A percentile compares a stretch with the other conserved stretches of the same genome.
Evolutionary conservation across 768 basidiomycete genomes (phyloP).

Genomic region (Heimioporus sp.): DNA sequence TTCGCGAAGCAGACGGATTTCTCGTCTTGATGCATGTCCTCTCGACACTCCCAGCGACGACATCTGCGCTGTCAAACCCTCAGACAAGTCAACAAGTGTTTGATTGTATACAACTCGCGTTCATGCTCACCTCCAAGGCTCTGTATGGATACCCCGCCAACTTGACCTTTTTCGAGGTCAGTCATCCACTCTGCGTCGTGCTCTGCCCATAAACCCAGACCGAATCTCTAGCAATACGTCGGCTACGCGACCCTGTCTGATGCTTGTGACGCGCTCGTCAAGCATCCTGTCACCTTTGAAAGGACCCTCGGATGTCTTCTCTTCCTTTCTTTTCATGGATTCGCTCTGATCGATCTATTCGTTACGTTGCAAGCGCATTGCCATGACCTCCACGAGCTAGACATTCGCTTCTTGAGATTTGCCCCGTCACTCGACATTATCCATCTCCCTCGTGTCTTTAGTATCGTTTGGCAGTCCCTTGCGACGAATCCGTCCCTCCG

Average conservation of each 20-base stretch:
- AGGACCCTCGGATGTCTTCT: slow-evolving; percentile 67
- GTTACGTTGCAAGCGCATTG: slow-evolving; percentile 34
- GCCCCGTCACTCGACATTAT: slow-evolving; percentile 46
- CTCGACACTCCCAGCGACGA: slow-evolving; percentile 46
- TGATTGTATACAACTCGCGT: slow-evolving; percentile 58
- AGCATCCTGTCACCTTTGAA: slow-evolving; percentile 45
- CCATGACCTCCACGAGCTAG: slow-evolving; percentile 40
- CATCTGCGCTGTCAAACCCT: slow-evolving; percentile 27
- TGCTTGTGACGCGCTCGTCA: slow-evolving; percentile 54
- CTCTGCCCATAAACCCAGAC: not conserved
- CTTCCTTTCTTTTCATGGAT: slow-evolving; percentile 64
- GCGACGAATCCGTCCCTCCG: slow-evolving; percentile 42
- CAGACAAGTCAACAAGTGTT: slow-evolving; percentile 41
- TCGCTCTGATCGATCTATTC: slow-evolving; percentile 57
- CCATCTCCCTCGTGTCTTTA: slow-evolving; percentile 56
- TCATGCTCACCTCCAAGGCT: slow-evolving; percentile 63
- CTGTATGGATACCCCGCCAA: slow-evolving; percentile 57
- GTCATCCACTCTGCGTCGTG: slow-evolving; percentile 35
- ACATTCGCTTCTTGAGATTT: slow-evolving; percentile 42
- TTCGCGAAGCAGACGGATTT: slow-evolving; percentile 82
- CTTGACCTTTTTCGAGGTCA: slow-evolving; percentile 63
- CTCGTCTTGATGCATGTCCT: slow-evolving; percentile 71
- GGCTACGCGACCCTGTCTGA: slow-evolving; percentile 65
- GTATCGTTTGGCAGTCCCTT: slow-evolving; percentile 51
- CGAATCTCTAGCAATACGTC: slow-evolving; percentile 35